phyloP scores from a whole-genome alignment of 805 yeast genomes.

The Starmerella cellae region DNA sequence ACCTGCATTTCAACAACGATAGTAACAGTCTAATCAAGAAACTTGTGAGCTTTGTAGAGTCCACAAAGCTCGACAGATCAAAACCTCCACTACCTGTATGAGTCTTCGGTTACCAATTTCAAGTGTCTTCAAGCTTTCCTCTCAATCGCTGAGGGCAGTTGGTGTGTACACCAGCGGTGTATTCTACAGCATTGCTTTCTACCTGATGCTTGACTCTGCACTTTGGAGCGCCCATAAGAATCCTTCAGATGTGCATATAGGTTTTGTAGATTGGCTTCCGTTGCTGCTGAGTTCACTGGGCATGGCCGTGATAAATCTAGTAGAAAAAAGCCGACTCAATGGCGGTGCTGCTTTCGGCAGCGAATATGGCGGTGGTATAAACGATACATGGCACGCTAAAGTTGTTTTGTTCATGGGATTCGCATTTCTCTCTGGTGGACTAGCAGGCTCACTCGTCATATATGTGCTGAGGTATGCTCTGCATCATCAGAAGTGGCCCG shows the following conservation, averaged over 20 bases:
- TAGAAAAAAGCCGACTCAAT: constrained; percentile 48
- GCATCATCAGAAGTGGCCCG: constrained; percentile 60
- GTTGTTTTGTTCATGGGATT: constrained; percentile 84
- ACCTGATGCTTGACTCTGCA: constrained; percentile 82
- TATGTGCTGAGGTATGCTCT: constrained; percentile 71
- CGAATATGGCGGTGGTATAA: constrained; percentile 27
- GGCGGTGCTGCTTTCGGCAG: constrained; percentile 32
- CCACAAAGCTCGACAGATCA: neutral
- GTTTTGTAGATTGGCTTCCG: constrained; percentile 94
- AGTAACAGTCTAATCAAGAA: no score
- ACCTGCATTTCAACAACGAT: no score
- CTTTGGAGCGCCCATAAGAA: constrained; percentile 72
- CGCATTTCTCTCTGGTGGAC: constrained; percentile 82
- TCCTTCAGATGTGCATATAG: constrained; percentile 74
- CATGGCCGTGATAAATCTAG: constrained; percentile 64
- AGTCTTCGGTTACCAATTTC: constrained; percentile 14
- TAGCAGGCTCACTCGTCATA: constrained; percentile 84
- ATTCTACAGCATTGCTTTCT: constrained; percentile 69
- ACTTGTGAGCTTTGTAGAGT: no score
- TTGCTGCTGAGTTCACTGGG: constrained; percentile 78
- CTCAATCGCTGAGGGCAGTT: constrained; percentile 51
- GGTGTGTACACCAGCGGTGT: constrained; percentile 52
- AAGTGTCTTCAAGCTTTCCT: constrained; percentile 41
- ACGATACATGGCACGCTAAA: constrained; percentile 85
- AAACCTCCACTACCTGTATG: neutral